These are phyloP conservation scores for Hymenoscyphus fraxineus DNA, from an alignment of 2,329 filamentous ascomycete species.

Conservation along the genomic window DNA sequence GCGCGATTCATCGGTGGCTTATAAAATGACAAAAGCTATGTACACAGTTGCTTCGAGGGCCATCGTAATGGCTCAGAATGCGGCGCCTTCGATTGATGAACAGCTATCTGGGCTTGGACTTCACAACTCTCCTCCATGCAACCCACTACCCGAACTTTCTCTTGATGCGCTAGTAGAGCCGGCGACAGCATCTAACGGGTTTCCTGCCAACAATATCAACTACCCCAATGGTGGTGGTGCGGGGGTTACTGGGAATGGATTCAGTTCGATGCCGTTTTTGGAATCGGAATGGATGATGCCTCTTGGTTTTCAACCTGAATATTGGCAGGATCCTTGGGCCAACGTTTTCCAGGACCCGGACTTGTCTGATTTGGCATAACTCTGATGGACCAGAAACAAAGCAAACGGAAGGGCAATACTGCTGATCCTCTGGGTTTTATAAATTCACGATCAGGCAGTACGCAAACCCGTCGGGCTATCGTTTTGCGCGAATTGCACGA, in stretches of 20 bases:
- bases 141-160: neutral
- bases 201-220: neutral
- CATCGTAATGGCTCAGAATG: constrained; percentile 11
- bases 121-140: neutral
- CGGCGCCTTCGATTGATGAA: neutral
- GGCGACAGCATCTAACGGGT: neutral
- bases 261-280: constrained; percentile 9
- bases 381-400: neutral
- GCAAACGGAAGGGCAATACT: neutral
- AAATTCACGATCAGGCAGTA: neutral
- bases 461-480: neutral
- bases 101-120: neutral
- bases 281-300: constrained; percentile 20
- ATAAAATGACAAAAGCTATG: constrained; percentile 14
- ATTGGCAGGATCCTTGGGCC: constrained; percentile 18
- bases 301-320: constrained; percentile 15
- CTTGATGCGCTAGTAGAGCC: neutral
- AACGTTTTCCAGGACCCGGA: constrained; percentile 16
- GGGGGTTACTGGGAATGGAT: neutral
- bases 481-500: neutral
- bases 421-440: neutral
- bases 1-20: constrained; percentile 6
- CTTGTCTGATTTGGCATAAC: constrained; percentile 7
- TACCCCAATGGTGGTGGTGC: neutral
- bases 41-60: constrained; percentile 16